phyloP scores from a whole-genome alignment of 306 rosid genomes.

The Heteromeles arbutifolia region DNA sequence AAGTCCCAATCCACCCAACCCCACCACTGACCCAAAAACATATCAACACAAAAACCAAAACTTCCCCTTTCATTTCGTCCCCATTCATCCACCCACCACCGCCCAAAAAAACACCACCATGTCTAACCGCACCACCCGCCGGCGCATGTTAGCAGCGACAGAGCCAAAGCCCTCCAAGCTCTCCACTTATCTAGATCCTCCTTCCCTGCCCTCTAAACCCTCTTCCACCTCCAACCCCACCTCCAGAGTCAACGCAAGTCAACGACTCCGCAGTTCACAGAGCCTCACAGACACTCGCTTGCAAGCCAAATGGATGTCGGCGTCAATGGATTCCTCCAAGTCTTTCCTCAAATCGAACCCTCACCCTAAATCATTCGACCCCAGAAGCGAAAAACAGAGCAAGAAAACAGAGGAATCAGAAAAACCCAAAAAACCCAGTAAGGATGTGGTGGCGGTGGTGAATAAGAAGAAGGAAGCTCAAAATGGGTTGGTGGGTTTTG shows the following conservation, averaged over 20 bases:
- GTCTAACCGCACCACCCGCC: conserved; percentile 50
- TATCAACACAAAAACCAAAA: background rate
- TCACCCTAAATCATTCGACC: conserved; percentile 2
- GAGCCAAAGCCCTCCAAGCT: conserved; percentile 26
- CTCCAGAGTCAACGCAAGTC: conserved; percentile 32
- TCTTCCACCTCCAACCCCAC: conserved; percentile 11
- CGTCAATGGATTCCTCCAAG: conserved; percentile 47
- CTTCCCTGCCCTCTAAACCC: conserved; percentile 21
- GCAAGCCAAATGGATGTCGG: conserved; percentile 42
- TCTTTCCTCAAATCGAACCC: conserved; percentile 22
- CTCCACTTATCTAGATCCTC: conserved; percentile 42
- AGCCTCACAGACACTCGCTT: conserved; percentile 30
- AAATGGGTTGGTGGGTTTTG: conserved; percentile 1
- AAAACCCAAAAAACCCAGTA: conserved; percentile 4
- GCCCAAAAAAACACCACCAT: conserved; percentile 14
- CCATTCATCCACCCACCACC: background rate
- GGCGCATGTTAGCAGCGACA: conserved; percentile 38
- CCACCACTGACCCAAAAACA: conserved; percentile 13
- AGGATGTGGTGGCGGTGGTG: conserved; percentile 23
- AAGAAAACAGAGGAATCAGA: conserved; percentile 10
- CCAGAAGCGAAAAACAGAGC: conserved; percentile 10
- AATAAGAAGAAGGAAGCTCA: conserved; percentile 23
- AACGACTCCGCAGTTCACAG: conserved; percentile 5
- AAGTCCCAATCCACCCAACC: conserved; percentile 24
- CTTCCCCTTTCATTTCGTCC: background rate